Percentiles rank a stretch among this genome's conserved stretches.
Conservation (phyloP, 1,139 yeast species). For the Geotrichum aggregatum region DNA sequence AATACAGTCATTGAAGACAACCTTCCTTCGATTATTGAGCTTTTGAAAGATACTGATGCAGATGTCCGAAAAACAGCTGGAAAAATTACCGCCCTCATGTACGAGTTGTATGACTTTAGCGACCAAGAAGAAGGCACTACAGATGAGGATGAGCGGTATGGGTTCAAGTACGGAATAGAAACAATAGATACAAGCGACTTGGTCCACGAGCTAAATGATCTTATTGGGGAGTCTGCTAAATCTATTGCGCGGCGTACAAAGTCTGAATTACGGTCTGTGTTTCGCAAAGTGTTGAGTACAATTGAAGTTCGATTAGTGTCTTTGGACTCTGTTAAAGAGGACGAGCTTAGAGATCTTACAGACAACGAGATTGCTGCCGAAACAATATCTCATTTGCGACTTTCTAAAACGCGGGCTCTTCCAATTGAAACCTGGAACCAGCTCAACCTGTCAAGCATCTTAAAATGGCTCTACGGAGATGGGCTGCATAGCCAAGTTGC, state of each 20-base stretch:
- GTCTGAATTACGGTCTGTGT: constrained; percentile 56
- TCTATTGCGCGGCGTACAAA: constrained; percentile 41
- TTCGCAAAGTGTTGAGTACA: constrained; percentile 57
- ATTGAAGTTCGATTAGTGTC: constrained; percentile 15
- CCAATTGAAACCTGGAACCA: constrained; percentile 67
- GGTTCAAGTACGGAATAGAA: constrained; percentile 44
- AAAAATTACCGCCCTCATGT: constrained; percentile 57
- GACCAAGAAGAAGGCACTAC: constrained; percentile 38
- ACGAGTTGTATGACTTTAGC: constrained; percentile 53
- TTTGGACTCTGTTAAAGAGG: neutral
- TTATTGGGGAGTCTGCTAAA: constrained; percentile 27
- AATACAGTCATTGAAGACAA: constrained; percentile 34
- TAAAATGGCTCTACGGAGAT: constrained; percentile 66
- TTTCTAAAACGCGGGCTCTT: constrained; percentile 54
- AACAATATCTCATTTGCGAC: constrained; percentile 51
- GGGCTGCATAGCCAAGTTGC: constrained; percentile 63
- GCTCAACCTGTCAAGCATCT: constrained; percentile 55
- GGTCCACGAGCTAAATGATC: constrained; percentile 27
- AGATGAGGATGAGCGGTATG: constrained; percentile 37
- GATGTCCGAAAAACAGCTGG: constrained; percentile 49
- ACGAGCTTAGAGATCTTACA: constrained; percentile 2
- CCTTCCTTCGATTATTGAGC: constrained; percentile 32
- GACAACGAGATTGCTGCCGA: constrained; percentile 8
- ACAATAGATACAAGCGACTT: constrained; percentile 55
- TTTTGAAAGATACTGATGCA: constrained; percentile 28